Evolutionary conservation across 1,284 basidiomycete species (phyloP).

Genomic region (Exsudoporus floridanus): DNA sequence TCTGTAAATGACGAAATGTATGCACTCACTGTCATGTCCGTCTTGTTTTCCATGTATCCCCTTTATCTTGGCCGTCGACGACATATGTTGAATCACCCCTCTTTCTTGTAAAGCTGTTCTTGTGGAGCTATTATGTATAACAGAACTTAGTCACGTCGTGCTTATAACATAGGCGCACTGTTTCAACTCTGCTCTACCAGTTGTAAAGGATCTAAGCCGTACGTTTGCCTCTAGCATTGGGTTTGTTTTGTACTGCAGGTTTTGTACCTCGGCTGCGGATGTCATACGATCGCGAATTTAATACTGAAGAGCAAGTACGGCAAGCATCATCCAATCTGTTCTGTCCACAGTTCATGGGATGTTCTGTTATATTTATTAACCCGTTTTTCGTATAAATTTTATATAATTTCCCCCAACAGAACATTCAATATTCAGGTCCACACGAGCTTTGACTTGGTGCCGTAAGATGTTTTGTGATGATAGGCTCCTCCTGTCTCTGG

Average conservation of each 20-base stretch:
- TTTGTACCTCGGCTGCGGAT: background rate
- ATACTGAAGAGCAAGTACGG: background rate
- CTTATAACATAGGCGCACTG: background rate
- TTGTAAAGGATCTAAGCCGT: background rate
- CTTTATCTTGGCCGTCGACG: background rate
- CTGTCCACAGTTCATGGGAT: no score
- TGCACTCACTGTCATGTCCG: background rate
- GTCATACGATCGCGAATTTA: background rate
- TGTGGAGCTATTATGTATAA: constrained; percentile 10
- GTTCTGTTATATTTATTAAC: background rate
- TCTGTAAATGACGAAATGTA: constrained; percentile 5
- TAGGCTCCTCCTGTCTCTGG: no score
- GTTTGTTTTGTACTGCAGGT: background rate
- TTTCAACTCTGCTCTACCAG: no score
- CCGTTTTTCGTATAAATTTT: background rate
- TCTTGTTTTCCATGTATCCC: background rate
- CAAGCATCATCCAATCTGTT: no score
- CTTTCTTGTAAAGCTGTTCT: constrained; percentile 1
- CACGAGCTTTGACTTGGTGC: no score
- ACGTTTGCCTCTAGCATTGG: background rate
- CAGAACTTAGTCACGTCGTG: background rate
- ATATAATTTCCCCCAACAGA: no score
- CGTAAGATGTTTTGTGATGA: no score
- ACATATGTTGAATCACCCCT: constrained; percentile 1
- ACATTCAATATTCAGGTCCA: no score